Conservation (phyloP, 495 filamentous ascomycete species). For the Podospora appendiculata region DNA sequence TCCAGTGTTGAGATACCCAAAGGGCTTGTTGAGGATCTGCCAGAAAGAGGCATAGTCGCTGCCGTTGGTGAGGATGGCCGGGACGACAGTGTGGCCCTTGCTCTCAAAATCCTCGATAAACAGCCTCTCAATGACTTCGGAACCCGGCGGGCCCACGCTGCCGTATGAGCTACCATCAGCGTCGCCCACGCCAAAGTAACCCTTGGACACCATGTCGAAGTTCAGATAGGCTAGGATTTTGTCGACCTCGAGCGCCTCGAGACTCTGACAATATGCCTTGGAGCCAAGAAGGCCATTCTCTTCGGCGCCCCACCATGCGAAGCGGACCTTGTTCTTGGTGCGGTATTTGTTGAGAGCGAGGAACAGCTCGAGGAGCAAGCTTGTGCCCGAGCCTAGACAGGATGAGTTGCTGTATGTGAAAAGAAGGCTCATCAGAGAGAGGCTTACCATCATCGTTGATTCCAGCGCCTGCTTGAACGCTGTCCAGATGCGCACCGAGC, state of each 20-base stretch:
- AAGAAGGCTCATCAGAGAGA: not conserved
- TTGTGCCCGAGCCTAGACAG: conserved; percentile 25
- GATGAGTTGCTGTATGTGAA: conserved; percentile 7
- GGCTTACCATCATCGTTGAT: conserved; percentile 17
- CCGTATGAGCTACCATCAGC: conserved; percentile 29
- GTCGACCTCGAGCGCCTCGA: conserved; percentile 24
- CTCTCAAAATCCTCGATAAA: conserved; percentile 24
- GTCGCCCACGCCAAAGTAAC: conserved; percentile 35
- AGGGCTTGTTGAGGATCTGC: conserved; percentile 38
- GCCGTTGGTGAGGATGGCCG: conserved; percentile 29
- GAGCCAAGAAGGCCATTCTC: conserved; percentile 37
- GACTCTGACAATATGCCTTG: conserved; percentile 25
- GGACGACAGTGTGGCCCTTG: conserved; percentile 23
- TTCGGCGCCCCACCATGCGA: conserved; percentile 41
- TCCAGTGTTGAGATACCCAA: conserved; percentile 35
- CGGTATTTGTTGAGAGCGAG: conserved; percentile 20
- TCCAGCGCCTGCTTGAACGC: conserved; percentile 36
- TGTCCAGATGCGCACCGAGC: conserved; percentile 37
- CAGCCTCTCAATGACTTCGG: conserved; percentile 30
- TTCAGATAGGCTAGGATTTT: conserved; percentile 38
- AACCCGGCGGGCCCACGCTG: conserved; percentile 23
- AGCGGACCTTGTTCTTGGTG: conserved; percentile 32
- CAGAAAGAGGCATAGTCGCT: conserved; percentile 39
- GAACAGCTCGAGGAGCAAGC: conserved; percentile 32
- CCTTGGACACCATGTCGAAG: conserved; percentile 35